Conservation (phyloP, 2,329 filamentous ascomycete species). For the Trichoderma endophyticum region DNA sequence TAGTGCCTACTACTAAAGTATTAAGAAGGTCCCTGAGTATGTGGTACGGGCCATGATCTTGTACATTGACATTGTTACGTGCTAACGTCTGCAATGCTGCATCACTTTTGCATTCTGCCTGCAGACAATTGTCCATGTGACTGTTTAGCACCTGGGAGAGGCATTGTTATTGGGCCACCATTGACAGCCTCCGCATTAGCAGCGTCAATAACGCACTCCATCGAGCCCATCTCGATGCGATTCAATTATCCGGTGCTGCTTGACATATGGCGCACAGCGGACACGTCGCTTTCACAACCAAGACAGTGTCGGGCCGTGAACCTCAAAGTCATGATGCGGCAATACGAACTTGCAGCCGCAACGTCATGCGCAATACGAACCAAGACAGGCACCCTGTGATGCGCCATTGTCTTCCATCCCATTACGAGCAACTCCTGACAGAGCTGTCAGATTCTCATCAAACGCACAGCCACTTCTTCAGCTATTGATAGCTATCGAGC, state of each 20-base stretch:
- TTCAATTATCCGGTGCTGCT: constrained; percentile 4
- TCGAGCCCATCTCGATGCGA: not conserved
- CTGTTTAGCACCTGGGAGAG: not conserved
- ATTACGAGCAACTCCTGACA: not conserved
- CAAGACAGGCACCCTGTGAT: not conserved
- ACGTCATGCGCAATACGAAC: not conserved
- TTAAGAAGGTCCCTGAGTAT: not conserved
- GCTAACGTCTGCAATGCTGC: not conserved
- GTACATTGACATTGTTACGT: not conserved
- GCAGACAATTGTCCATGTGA: constrained; percentile 5
- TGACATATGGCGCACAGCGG: not conserved
- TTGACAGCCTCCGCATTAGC: not conserved
- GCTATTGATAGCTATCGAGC: not conserved
- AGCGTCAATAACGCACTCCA: not conserved
- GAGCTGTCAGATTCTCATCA: not conserved
- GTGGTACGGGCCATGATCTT: not conserved
- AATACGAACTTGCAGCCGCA: not conserved
- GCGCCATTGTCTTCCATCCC: not conserved
- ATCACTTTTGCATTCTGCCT: not conserved
- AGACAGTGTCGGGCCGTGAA: not conserved
- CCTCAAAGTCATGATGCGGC: not conserved
- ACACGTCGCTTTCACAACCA: not conserved
- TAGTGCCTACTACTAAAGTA: not conserved
- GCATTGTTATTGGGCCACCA: not conserved
- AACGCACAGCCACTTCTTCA: not conserved